Evolutionary conservation across 2,329 filamentous ascomycete species (phyloP).

Genomic region (Emmonsiellopsis sp.): DNA sequence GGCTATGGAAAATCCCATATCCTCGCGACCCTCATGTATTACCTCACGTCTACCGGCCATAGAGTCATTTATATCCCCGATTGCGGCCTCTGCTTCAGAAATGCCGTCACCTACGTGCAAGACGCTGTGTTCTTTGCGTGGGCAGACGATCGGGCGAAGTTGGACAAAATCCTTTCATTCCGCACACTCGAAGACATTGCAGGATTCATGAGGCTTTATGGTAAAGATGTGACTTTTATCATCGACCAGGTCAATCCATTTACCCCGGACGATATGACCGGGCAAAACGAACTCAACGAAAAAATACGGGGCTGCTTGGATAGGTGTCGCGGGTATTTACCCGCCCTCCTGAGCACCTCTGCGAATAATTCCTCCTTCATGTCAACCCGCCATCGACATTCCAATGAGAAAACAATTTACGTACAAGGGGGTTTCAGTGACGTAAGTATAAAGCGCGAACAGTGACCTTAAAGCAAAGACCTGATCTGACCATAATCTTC

Average conservation of each 20-base stretch:
- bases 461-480: neutral
- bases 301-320: neutral
- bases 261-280: too few relatives aligned
- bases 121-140: neutral
- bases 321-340: neutral
- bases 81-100: neutral
- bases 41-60: neutral
- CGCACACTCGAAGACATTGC: neutral
- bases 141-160: neutral
- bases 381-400: neutral
- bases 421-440: neutral
- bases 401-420: neutral
- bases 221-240: neutral
- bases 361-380: neutral
- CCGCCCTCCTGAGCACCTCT: neutral
- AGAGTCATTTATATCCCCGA: slow-evolving; percentile 2
- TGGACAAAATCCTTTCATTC: neutral
- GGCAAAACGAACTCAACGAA: too few relatives aligned
- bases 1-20: slow-evolving; percentile 5
- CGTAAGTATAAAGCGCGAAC: neutral
- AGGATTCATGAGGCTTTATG: neutral
- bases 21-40: slow-evolving; percentile 1
- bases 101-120: neutral
- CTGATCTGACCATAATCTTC: neutral
- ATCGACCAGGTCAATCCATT: neutral